These are phyloP conservation scores for Aspergillus kassunensis DNA, from an alignment of 495 filamentous ascomycete species.

Conservation along the genomic window DNA sequence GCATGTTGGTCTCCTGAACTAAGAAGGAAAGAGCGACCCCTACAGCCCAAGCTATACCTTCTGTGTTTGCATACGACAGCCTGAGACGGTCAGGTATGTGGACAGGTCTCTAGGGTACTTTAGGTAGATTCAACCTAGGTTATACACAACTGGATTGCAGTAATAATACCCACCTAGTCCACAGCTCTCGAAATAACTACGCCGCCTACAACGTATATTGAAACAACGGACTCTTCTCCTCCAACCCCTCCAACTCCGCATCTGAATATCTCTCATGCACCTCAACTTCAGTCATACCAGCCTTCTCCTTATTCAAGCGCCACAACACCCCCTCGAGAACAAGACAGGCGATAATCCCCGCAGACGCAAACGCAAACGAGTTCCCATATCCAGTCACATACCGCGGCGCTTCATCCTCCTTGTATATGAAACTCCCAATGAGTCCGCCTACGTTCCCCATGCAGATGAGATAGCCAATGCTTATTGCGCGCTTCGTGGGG, in stretches of 20 bases:
- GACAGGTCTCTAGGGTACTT: no score
- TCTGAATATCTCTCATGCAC: constrained; percentile 18
- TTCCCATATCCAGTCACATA: constrained; percentile 20
- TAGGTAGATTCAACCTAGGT: no score
- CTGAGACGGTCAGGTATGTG: no score
- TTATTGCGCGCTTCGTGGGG: constrained; percentile 19
- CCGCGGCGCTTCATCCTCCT: constrained; percentile 13
- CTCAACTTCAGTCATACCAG: constrained; percentile 21
- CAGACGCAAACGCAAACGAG: constrained; percentile 24
- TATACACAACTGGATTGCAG: no score
- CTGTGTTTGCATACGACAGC: no score
- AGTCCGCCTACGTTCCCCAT: constrained; percentile 20
- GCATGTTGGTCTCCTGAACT: no score
- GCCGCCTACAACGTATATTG: constrained; percentile 25
- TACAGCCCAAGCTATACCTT: no score
- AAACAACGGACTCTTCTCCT: constrained; percentile 32
- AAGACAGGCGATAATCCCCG: constrained; percentile 20
- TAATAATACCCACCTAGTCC: no score
- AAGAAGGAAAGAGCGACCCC: no score
- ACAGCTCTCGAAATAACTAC: no score
- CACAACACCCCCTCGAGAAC: constrained; percentile 24
- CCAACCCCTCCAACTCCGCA: constrained; percentile 28
- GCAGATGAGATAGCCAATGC: constrained; percentile 21
- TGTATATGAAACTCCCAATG: constrained; percentile 22
- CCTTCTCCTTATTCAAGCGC: constrained; percentile 25